These are phyloP conservation scores for Aspergillus saccharolyticus DNA, from an alignment of 495 filamentous ascomycete genomes.

Conservation along the genomic window DNA sequence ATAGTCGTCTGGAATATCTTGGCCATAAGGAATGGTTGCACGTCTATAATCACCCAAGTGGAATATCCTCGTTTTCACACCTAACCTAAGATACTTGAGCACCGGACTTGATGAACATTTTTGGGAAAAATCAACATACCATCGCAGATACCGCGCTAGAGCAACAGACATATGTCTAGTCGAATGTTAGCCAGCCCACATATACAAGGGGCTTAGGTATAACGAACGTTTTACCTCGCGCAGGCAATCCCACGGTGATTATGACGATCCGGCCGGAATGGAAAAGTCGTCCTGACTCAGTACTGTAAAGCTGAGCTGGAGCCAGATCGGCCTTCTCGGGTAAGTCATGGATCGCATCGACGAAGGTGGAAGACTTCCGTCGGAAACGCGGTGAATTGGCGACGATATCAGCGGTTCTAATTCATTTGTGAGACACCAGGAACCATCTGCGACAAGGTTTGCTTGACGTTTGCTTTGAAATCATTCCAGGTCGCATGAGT, in stretches of 20 bases:
- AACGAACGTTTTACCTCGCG: conserved; percentile 90
- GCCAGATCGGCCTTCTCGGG: conserved; percentile 79
- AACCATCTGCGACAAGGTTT: too few species aligned
- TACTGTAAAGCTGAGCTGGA: conserved; percentile 95
- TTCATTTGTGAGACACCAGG: conserved; percentile 9
- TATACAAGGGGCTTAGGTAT: conserved; percentile 2
- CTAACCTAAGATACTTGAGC: conserved; percentile 59
- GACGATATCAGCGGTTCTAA: conserved; percentile 77
- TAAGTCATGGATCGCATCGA: conserved; percentile 96
- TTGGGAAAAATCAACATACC: conserved; percentile 47
- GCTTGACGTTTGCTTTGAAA: background rate
- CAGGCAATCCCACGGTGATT: conserved; percentile 91
- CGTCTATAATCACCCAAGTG: conserved; percentile 96
- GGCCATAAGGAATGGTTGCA: conserved; percentile 77
- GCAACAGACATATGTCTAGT: conserved; percentile 89
- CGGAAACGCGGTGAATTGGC: conserved; percentile 78
- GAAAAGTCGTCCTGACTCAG: conserved; percentile 92
- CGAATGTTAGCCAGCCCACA: conserved; percentile 6
- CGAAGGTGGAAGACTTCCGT: conserved; percentile 87
- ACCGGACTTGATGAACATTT: background rate
- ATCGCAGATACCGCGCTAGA: conserved; percentile 88
- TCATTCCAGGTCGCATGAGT: background rate
- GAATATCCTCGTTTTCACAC: conserved; percentile 96
- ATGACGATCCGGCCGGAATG: conserved; percentile 97
- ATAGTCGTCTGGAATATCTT: conserved; percentile 93